Evolutionary conservation across 306 rosid species (phyloP).

Genomic region (apple (Malus domestica)): DNA sequence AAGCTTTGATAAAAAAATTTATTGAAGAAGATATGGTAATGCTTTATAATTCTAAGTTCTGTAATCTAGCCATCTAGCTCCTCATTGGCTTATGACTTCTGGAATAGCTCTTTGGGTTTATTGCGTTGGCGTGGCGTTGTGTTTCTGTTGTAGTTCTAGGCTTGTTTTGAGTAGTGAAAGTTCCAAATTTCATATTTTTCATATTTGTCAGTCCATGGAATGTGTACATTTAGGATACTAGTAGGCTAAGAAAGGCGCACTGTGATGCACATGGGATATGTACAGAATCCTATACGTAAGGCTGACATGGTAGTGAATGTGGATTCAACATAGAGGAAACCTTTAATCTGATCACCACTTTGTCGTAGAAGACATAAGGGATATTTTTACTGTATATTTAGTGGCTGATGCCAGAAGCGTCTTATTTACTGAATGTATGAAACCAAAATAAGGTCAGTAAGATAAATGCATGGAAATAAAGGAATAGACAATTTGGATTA

Average conservation of each 20-base stretch:
- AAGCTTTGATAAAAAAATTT: not conserved
- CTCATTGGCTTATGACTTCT: not conserved
- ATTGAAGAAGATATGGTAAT: not conserved
- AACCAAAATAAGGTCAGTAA: not conserved
- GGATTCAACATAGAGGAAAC: not conserved
- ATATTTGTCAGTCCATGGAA: not conserved
- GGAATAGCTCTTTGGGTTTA: not conserved
- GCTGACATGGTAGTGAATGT: not conserved
- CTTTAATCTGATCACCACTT: not conserved
- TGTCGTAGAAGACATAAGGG: not conserved
- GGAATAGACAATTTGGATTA: not conserved
- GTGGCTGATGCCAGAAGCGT: not conserved
- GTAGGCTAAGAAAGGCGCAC: not conserved
- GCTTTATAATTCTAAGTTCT: not conserved
- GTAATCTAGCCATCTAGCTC: not conserved
- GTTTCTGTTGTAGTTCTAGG: not conserved
- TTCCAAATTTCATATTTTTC: slow-evolving; percentile 4
- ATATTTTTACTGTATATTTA: not conserved
- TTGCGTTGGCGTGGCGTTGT: not conserved
- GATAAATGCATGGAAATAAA: not conserved
- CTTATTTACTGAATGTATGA: not conserved
- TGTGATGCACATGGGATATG: not conserved
- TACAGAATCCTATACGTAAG: not conserved
- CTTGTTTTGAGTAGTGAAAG: not conserved
- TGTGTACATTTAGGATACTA: not conserved